Percentiles rank a stretch among this genome's conserved stretches.
These are phyloP conservation scores for Arthrinium puccinioides DNA, from an alignment of 2,329 filamentous ascomycete genomes.

Conservation along the genomic window DNA sequence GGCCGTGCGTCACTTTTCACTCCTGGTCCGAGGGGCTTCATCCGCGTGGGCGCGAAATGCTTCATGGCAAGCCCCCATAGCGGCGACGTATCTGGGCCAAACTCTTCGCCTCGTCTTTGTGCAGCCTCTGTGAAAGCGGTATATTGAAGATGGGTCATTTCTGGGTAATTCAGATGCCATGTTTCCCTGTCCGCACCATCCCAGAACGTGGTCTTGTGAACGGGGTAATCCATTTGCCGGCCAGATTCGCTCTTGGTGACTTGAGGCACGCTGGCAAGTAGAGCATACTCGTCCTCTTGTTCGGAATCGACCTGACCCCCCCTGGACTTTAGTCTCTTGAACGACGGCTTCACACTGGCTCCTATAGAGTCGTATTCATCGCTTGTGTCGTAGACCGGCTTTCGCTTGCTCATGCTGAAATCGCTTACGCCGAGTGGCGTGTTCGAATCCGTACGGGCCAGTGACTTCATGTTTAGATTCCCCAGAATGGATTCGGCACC, in stretches of 20 bases:
- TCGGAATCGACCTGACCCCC: slow-evolving; percentile 29
- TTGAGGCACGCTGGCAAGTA: slow-evolving; percentile 42
- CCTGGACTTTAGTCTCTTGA: slow-evolving; percentile 50
- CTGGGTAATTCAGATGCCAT: slow-evolving; percentile 56
- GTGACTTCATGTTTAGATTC: slow-evolving; percentile 35
- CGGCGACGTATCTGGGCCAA: slow-evolving; percentile 41
- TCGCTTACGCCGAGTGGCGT: slow-evolving; percentile 17
- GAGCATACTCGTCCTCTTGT: slow-evolving; percentile 28
- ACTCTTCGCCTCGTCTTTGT: slow-evolving; percentile 40
- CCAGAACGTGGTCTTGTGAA: slow-evolving; percentile 53
- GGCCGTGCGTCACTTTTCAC: background rate
- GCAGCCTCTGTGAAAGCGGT: slow-evolving; percentile 49
- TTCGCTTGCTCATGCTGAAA: slow-evolving; percentile 48
- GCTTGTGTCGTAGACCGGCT: slow-evolving; percentile 42
- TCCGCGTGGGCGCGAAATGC: slow-evolving; percentile 43
- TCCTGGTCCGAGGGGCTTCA: slow-evolving; percentile 12
- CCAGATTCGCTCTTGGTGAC: slow-evolving; percentile 40
- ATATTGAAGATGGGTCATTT: slow-evolving; percentile 55
- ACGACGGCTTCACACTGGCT: slow-evolving; percentile 34
- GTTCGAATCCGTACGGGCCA: slow-evolving; percentile 15
- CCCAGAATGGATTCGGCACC: slow-evolving; percentile 38
- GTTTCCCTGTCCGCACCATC: slow-evolving; percentile 42
- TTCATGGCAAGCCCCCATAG: slow-evolving; percentile 53
- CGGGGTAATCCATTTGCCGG: slow-evolving; percentile 50
- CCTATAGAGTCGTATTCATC: slow-evolving; percentile 37